These are phyloP conservation scores for Scheffersomyces insectosa DNA, from an alignment of 1,139 yeast species.

Conservation along the genomic window DNA sequence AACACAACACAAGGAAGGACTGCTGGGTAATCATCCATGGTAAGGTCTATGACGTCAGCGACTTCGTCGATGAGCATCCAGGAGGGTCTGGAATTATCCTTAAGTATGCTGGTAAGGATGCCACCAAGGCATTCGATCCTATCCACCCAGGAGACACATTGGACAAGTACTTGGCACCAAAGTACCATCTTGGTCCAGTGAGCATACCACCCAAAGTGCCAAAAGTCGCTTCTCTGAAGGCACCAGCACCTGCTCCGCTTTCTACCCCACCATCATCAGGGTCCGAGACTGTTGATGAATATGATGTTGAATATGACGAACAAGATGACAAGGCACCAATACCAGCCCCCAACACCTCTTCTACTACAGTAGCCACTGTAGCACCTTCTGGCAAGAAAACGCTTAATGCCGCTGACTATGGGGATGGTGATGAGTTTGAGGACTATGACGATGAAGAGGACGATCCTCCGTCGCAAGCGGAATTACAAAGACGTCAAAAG, in stretches of 20 bases:
- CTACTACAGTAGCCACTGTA: not conserved
- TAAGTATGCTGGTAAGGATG: slow-evolving; percentile 58
- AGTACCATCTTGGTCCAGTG: slow-evolving; percentile 37
- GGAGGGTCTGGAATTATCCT: slow-evolving; percentile 55
- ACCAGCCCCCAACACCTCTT: slow-evolving; percentile 3
- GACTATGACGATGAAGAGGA: slow-evolving; percentile 24
- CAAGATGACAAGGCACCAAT: slow-evolving; percentile 38
- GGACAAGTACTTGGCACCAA: slow-evolving; percentile 38
- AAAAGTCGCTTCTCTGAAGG: slow-evolving; percentile 3
- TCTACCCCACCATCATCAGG: slow-evolving; percentile 1
- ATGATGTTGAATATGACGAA: slow-evolving; percentile 49
- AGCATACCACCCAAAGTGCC: slow-evolving; percentile 17
- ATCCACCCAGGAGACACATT: slow-evolving; percentile 84
- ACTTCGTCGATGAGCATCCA: slow-evolving; percentile 52
- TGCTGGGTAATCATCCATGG: slow-evolving; percentile 60
- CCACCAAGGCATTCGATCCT: slow-evolving; percentile 66
- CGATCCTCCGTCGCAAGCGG: slow-evolving; percentile 36
- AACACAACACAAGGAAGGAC: slow-evolving; percentile 41
- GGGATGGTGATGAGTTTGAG: slow-evolving; percentile 13
- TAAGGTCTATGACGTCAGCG: slow-evolving; percentile 52
- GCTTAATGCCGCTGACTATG: slow-evolving; percentile 1
- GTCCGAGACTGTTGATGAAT: slow-evolving; percentile 37
- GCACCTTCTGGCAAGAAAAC: not conserved
- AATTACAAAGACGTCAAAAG: slow-evolving; percentile 21
- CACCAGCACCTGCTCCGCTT: slow-evolving; percentile 1